Base-by-base conservation (phyloP, 1,139 yeast genomes). In the Waltiozyma sp. region DNA sequence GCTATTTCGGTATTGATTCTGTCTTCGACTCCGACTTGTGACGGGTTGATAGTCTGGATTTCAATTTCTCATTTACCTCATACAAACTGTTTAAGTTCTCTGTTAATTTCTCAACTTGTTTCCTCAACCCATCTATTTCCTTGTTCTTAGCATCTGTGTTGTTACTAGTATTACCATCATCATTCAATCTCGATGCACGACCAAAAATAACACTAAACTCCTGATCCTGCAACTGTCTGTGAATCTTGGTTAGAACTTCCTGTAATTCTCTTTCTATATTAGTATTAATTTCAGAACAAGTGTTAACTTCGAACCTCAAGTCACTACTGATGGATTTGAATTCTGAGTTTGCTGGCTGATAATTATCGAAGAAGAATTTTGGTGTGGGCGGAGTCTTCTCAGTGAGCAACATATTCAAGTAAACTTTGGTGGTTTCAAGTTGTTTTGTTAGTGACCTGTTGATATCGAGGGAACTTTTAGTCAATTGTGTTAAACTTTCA, bases 391-490 rank as follows among this genome's bases (percentile, higher is more conserved):
- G 50, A 9, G 45, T 36, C 16, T 38, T 37, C 13, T n/a, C 16
- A 3, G 38, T 33, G 6, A 38, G 38, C 11, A 50, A 18, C 4
- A 46, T 10, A 7, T 41, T 3, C 11, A 49, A 33, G 49, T 70
- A 72, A 1, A 53, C 49, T 39, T 60, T 64, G 13, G 69, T 47
- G 19, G 55, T 54, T 18, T 61, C 58, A 10, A 68, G 50, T 40
- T 71, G 64, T 36, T 57, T 58, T 1, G 69, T 57, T 40, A 64
- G 66, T 47, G 64, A 62, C 40, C 60, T 62, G 49, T 70, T 72
- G 48, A 72, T 74, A 10, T 56, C 47, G 19, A 70, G 61, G 38
- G 72, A 57, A 41, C 63, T 64, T 40, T 68, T 69, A 13, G 72
- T 64, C 8, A 70, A 56, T 4, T 61, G 63, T 1, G 70, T 63